Evolutionary conservation across 2,329 filamentous ascomycete species (phyloP), one percentile per base, ranked within the genome.

Genomic region (Didymella segeticola): DNA sequence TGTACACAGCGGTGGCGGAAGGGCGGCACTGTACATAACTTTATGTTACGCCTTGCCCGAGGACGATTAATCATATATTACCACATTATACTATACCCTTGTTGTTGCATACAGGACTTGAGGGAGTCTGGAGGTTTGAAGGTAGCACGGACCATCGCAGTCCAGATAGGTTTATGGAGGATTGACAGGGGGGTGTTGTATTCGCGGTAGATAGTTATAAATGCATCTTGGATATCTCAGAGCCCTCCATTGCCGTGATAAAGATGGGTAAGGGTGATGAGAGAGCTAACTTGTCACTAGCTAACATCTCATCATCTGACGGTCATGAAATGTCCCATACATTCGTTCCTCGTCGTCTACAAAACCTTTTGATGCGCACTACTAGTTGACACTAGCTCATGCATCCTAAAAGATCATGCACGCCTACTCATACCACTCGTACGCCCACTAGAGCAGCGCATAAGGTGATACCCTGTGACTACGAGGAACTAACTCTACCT

Each of bases 11-110:
- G 25, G 23, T 20, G 31, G 22, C 33, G 12, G 45, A 43, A 48
- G 39, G 25, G 31, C 53, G 31, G 47, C 22, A 36, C 53, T 63
- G 62, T 64, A 63, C 34, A 64, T 63, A 60, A 27, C 17, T 15
- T 37, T 31, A 22, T 51, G 34, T 41, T 49, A 31, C 33, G 48
- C 51, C 51, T 46, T 42, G 15, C 27, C 26, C 15, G 20, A 27
- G 27, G 38, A 38, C 11, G 10, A 6, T n/a, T 45, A 49, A 45
- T 45, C 5, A 34, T 36, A 52, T 46, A 11, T 48, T 36, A 30
- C 41, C 36, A 30, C 34, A 41, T 38, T 47, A 4, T 53, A 43
- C 34, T 34, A 46, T 46, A 34, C 29, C 42, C 37, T 46, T 47
- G 30, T 41, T 47, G 34, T 43, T 53, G n/a, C n/a, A 36, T 43